phyloP scores from a whole-genome alignment of 1,284 basidiomycete species.

The Ustanciosporium gigantosporum region DNA sequence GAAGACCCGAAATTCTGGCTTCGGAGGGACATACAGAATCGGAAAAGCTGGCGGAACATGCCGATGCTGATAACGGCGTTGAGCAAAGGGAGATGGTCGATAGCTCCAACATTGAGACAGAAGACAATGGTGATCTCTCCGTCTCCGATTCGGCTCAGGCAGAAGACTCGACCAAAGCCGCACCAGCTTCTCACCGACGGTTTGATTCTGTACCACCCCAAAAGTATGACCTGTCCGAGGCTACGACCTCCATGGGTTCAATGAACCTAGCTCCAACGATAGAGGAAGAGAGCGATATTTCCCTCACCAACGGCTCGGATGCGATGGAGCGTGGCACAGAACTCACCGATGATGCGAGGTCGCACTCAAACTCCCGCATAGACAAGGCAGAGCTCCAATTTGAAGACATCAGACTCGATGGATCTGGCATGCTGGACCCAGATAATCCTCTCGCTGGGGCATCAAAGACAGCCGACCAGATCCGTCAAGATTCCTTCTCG shows the following conservation, averaged over 20 bases:
- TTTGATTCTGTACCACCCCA: constrained; percentile 39
- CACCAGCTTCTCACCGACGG: constrained; percentile 2
- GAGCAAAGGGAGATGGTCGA: no score
- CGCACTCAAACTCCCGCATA: not conserved
- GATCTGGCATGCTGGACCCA: constrained; percentile 1
- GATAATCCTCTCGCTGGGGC: constrained; percentile 9
- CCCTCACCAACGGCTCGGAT: not conserved
- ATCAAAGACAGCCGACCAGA: constrained; percentile 22
- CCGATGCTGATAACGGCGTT: not conserved
- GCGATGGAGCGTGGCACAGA: not conserved
- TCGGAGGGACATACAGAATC: not conserved
- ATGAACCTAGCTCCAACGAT: not conserved
- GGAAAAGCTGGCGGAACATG: not conserved
- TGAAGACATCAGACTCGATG: constrained; percentile 31
- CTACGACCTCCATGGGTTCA: not conserved
- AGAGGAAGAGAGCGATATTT: not conserved
- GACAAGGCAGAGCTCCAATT: constrained; percentile 34
- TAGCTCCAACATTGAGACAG: no score
- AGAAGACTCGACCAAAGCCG: not conserved
- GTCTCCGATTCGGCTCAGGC: not conserved
- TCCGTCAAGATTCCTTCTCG: constrained; percentile 24
- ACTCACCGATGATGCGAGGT: not conserved
- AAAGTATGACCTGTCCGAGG: constrained; percentile 15
- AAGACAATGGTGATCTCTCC: no score
- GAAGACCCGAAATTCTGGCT: not conserved